Base-by-base conservation (phyloP, 192 early-diverging fungal species). In the Backusella psychrophila region DNA sequence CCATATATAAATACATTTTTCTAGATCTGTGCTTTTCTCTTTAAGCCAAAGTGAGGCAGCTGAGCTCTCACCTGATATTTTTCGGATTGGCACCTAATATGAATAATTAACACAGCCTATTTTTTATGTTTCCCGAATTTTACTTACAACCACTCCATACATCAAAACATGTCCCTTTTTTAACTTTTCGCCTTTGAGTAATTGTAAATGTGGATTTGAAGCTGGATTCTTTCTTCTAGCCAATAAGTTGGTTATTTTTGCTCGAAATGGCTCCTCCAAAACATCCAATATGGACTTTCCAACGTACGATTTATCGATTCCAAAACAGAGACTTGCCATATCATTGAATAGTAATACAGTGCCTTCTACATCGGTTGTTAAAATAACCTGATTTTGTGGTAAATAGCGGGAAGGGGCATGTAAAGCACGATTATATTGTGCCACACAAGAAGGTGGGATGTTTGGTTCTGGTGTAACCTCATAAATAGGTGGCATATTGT, bases 1-100 rank as follows among this genome's bases (percentile, higher is more conserved):
- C 90, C 90, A 91, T 4, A 91, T 88, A 31, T 85, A 86, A 33
- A 91, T 76, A 2, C 72, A 52, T 31, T 83, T 75, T 4, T 84
- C 89, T 63, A 53, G 31, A 34, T 82, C 75, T 66, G 85, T 84
- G 44, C 46, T 81, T 66, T 88, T 88, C 21, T 83, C 84, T 63
- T 91, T 91, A 34, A 91, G 80, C 90, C 90, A 91, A 11, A 91
- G 75, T 6, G 88, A 87, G 21, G 90, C 90, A 65, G 89, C 85
- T 41, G 87, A 84, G 9, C 79, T 84, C 35, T 84, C 77, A 0
- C 85, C 80, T 72, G 88, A 84, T 29, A 80, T 76, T 73, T 88
- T 90, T 65, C 85, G 72, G 67, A 91, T 90, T 7, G 87, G 83
- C 26, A 90, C 74, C 89, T 88, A 74, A 38, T 36, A 72, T 7